Base-by-base conservation (phyloP, 768 basidiomycete genomes). In the Xerocomellus amylosporus region DNA sequence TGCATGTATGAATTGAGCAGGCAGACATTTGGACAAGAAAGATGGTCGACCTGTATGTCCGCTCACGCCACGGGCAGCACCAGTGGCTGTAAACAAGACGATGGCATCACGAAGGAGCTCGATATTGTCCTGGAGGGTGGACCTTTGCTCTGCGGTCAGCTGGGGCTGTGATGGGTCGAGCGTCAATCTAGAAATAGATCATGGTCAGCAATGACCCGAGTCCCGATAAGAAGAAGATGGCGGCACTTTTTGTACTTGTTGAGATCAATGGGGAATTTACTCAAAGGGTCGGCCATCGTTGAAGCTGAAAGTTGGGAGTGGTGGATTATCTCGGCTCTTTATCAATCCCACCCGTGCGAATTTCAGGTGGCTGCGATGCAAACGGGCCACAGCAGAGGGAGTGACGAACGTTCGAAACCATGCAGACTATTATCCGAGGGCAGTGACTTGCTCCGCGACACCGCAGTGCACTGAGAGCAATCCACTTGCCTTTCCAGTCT, bases 41-140 rank as follows among this genome's bases (percentile, higher is more conserved):
- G 14, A 49, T 33, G 14, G 28, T 20, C 34, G 26, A 85, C 87
- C 88, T 63, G 88, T 92, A 71, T 93, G 92, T 33, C 92, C 92
- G 61, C 88, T 88, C 40, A 91, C 88, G 46, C 92, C 92, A 40
- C 92, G 79, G 4, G 92, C 92, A 46, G 88, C 84, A 49, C 89
- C 92, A 8, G 88, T 87, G 6, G 91, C 86, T 1, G 92, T 94
- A 72, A 93, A 94, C 43, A 90, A 74, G 24, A 94, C 84, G 59
- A 94, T 90, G 8, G 79, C 85, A 83, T 93, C 92, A 48, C 92
- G 86, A 56, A 92, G 76, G 28, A 93, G 77, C 66, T 87, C 83
- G 63, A 93, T 88, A 71, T 94, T 94, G 50, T 77, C 71, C 59
- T 76, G 69, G 60, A 94, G 74, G 17, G 71, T 73, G 4, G 76